These are phyloP conservation scores for Evansstolkia leycettana DNA, from an alignment of 495 filamentous ascomycete genomes.

Conservation along the genomic window DNA sequence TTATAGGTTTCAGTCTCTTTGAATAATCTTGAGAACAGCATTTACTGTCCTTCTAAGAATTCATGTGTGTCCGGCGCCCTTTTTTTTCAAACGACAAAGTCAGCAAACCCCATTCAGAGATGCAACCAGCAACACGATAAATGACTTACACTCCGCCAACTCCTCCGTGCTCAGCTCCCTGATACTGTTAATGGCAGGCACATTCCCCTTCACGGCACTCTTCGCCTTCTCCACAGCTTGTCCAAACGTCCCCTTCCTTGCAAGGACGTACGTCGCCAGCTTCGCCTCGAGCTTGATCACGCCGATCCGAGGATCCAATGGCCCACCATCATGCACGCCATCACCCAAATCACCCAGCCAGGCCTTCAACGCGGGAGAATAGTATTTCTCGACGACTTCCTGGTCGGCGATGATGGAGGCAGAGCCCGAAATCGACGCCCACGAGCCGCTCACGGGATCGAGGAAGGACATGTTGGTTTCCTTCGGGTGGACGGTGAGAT, in stretches of 20 bases:
- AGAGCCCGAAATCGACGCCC: slow-evolving; percentile 71
- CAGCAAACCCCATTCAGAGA: slow-evolving; percentile 1
- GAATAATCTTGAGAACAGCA: background rate
- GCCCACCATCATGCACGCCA: slow-evolving; percentile 71
- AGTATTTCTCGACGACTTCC: slow-evolving; percentile 59
- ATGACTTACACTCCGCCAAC: slow-evolving; percentile 34
- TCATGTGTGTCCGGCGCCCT: slow-evolving; percentile 22
- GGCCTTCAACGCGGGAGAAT: slow-evolving; percentile 61
- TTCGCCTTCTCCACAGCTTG: slow-evolving; percentile 60
- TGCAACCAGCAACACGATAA: slow-evolving; percentile 4
- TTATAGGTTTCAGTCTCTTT: no score
- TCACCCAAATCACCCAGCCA: slow-evolving; percentile 91
- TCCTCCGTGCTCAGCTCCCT: slow-evolving; percentile 64
- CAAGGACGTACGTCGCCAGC: slow-evolving; percentile 33
- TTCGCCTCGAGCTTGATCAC: slow-evolving; percentile 35
- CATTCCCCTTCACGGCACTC: slow-evolving; percentile 58
- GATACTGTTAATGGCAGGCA: slow-evolving; percentile 64
- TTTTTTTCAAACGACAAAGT: slow-evolving; percentile 1
- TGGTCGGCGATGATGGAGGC: slow-evolving; percentile 58
- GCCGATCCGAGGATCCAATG: slow-evolving; percentile 66
- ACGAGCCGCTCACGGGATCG: slow-evolving; percentile 52
- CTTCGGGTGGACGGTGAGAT: slow-evolving; percentile 54
- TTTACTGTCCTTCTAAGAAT: background rate
- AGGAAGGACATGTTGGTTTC: slow-evolving; percentile 83
- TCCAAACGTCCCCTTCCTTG: slow-evolving; percentile 36